Evolutionary conservation across 352 stramenopile genomes (phyloP), one percentile per base, ranked within the genome.

Genomic region (Phytophthora aleatoria): DNA sequence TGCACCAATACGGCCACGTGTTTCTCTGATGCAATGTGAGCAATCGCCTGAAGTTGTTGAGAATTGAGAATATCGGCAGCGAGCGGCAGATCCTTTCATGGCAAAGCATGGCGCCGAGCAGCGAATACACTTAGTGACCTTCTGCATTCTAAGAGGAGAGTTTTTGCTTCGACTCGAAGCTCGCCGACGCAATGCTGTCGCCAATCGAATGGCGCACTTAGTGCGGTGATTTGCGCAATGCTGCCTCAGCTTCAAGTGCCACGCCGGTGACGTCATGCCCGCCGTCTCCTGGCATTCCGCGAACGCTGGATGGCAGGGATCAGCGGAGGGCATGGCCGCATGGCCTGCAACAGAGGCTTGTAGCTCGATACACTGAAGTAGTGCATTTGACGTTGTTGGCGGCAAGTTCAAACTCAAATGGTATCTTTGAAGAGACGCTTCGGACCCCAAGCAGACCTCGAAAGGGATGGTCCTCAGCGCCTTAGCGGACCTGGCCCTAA

Each of bases 181-280:
- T 51, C 45, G 12, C 15, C 35, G 26, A 30, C 42, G n/a, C 31
- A 11, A 12, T 36, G 31, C 31, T 36, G 31, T 36, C 31, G 31
- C 31, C 31, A 24, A 47, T 44, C 43, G 35, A 50, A 56, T 67
- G 42, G 59, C 39, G 60, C 60, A 52, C 51, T 61, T 67, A 50
- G 43, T 48, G 43, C 36, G 28, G 45, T 9, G 61, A 63, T 68
- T 64, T 69, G 61, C 61, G 61, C 61, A 69, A 69, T 42, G 36
- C 35, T 11, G 12, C 36, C 47, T 43, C 52, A 64, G 52, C 61
- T 69, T 69, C 53, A 69, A 69, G 61, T 64, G 41, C 52, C 53
- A 61, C 53, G 45, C 43, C 5, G 39, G 38, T 54, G 61, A 69
- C 53, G 53, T 69, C 61, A 68, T 53, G 12, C n/a, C 20, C 6